Evolutionary conservation across 2,329 filamentous ascomycete species (phyloP).

Genomic region (Fusarium illudens): DNA sequence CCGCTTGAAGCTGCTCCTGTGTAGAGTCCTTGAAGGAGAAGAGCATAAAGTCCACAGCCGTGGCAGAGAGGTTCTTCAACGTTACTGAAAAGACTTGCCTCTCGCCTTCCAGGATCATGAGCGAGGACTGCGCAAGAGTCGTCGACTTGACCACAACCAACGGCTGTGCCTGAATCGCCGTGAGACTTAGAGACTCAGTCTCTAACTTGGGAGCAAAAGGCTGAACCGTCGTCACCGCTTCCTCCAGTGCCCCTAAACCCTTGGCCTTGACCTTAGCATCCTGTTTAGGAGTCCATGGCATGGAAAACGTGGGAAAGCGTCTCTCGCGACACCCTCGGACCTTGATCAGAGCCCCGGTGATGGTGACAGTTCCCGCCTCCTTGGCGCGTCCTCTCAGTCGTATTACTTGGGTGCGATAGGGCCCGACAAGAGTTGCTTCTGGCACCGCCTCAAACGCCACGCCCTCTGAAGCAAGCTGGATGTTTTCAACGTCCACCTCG

Average conservation of each 20-base stretch:
- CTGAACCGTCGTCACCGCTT: constrained; percentile 51
- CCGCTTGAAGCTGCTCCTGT: constrained; percentile 77
- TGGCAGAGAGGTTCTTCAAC: constrained; percentile 79
- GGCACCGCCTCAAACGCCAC: constrained; percentile 73
- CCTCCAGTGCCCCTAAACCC: constrained; percentile 68
- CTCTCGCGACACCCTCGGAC: constrained; percentile 84
- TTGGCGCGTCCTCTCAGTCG: constrained; percentile 74
- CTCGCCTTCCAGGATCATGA: constrained; percentile 96
- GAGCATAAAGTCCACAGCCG: constrained; percentile 81
- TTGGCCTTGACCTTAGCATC: constrained; percentile 80
- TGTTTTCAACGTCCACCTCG: constrained; percentile 85
- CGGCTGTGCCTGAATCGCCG: constrained; percentile 82
- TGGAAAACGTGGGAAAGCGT: constrained; percentile 82
- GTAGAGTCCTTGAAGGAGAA: constrained; percentile 93
- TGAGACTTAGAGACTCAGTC: constrained; percentile 66
- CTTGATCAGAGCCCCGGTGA: constrained; percentile 82
- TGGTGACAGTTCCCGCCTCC: constrained; percentile 71
- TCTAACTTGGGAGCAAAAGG: constrained; percentile 54
- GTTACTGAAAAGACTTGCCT: constrained; percentile 79
- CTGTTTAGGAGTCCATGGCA: constrained; percentile 75
- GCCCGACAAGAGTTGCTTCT: constrained; percentile 75
- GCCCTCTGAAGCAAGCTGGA: constrained; percentile 78
- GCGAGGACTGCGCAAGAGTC: constrained; percentile 80
- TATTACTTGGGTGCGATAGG: constrained; percentile 83
- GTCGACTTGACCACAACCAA: constrained; percentile 77